Base-by-base conservation (phyloP, 768 basidiomycete genomes). In the Lyophyllum shimeji region DNA sequence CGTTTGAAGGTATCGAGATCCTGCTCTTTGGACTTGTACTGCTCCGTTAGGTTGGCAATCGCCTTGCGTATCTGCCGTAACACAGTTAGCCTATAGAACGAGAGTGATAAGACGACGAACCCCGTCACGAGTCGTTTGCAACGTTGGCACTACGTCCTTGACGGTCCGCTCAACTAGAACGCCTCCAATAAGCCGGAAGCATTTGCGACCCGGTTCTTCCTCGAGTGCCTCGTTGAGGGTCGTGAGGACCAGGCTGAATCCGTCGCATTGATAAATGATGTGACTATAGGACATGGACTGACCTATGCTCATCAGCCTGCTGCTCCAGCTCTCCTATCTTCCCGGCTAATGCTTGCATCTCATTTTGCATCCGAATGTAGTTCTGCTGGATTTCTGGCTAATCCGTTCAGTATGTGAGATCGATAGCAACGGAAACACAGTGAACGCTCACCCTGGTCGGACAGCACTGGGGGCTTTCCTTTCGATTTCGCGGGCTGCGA, bases 251-350 rank as follows among this genome's bases (percentile, higher is more conserved):
- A 99, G 78, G 40, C 95, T 98, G 60, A 23, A 59, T 55, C 23
- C 25, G 51, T 13, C 49, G 34, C 49, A 33, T 46, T 53, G 46
- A 31, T 40, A 44, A n/a, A 29, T 54, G 5, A 45, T 2, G 34
- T 37, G 33, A 42, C 42, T 40, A 8, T 2, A 29, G 46, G 56
- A 33, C n/a, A 5, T 45, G 42, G 13, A 81, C 87, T 61, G 60
- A 95, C 96, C 82, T 80, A 70, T 99, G 95, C 68, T 99, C 97
- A 59, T 99, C 97, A 18, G 93, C 85, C 66, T 99, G 97, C 61
- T 88, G 85, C 70, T 99, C 97, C 29, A 99, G 80, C 72, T 99
- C 97, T 58, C 92, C 91, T 63, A 98, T 95, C 75, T 98, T 98
- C 60, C 87, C 84, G 34, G 94, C 93, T 24, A 98, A 74, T n/a